Percentiles rank a stretch among this genome's conserved stretches.
phyloP scores from a whole-genome alignment of 2,329 filamentous ascomycete species.

The Epichloe typhina region DNA sequence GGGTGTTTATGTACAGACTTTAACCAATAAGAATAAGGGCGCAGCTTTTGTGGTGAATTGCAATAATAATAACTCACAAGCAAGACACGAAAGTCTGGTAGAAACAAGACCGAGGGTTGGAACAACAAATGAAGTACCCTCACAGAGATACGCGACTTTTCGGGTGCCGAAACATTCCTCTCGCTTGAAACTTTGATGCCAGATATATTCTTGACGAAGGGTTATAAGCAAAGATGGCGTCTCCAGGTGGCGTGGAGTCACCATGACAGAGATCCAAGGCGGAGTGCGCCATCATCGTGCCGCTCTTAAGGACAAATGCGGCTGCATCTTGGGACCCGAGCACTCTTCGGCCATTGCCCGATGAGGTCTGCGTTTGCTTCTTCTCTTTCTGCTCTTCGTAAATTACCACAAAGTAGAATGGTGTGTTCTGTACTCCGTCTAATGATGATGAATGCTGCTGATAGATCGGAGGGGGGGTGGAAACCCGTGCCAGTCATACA shows the following conservation, averaged over 20 bases:
- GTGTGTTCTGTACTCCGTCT: no score
- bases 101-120: not conserved
- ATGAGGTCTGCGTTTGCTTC: no score
- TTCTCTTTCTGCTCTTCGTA: no score
- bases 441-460: no score
- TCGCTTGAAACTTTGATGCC: not conserved
- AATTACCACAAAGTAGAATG: no score
- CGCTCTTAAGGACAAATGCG: not conserved
- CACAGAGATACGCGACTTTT: not conserved
- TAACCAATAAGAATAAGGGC: not conserved
- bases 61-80: not conserved
- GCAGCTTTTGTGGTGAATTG: not conserved
- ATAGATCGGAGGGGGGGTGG: no score
- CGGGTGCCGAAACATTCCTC: not conserved
- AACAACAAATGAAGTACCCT: not conserved
- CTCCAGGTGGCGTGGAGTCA: not conserved
- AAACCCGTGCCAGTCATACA: no score
- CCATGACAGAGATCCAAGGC: not conserved
- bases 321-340: no score
- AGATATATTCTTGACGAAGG: not conserved
- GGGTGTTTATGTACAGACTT: not conserved
- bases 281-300: not conserved
- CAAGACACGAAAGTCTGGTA: not conserved
- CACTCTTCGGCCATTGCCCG: no score
- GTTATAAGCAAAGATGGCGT: not conserved